Percentiles rank a stretch among this genome's conserved stretches.
These are phyloP conservation scores for Geotrichum candidum DNA, from an alignment of 1,139 yeast species.

Conservation along the genomic window DNA sequence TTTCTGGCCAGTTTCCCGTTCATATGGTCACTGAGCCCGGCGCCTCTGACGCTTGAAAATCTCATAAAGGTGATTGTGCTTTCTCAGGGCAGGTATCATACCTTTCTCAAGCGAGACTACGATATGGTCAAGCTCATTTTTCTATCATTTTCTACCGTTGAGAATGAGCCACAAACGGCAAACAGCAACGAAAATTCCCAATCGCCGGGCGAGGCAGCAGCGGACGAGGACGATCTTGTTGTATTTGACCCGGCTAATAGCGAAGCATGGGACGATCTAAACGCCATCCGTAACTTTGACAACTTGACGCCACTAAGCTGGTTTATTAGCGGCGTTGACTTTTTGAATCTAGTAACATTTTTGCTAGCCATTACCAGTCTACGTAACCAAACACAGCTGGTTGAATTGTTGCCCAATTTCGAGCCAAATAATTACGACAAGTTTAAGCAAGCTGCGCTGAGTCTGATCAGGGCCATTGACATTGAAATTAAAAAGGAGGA, in stretches of 20 bases:
- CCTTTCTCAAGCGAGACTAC: conserved; percentile 34
- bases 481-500: conserved; percentile 15
- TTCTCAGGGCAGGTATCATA: conserved; percentile 34
- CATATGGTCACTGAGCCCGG: conserved; percentile 20
- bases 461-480: conserved; percentile 22
- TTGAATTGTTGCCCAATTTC: conserved; percentile 16
- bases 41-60: conserved; percentile 39
- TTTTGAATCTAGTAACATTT: conserved; percentile 26
- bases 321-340: conserved; percentile 24
- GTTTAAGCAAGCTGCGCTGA: conserved; percentile 19
- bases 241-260: conserved; percentile 22
- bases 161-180: conserved; percentile 13
- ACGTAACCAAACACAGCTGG: conserved; percentile 15
- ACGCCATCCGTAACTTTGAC: conserved; percentile 25
- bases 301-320: neutral
- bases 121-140: conserved; percentile 39
- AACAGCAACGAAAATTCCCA: neutral
- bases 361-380: conserved; percentile 25
- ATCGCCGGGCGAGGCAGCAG: neutral
- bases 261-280: conserved; percentile 31
- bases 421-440: conserved; percentile 11
- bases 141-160: conserved; percentile 35
- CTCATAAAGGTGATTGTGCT: conserved; percentile 42
- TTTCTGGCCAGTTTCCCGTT: conserved; percentile 44
- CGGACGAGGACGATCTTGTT: conserved; percentile 22